Evolutionary conservation across 1,284 basidiomycete species (phyloP).

Genomic region (Amylostereum areolatum): DNA sequence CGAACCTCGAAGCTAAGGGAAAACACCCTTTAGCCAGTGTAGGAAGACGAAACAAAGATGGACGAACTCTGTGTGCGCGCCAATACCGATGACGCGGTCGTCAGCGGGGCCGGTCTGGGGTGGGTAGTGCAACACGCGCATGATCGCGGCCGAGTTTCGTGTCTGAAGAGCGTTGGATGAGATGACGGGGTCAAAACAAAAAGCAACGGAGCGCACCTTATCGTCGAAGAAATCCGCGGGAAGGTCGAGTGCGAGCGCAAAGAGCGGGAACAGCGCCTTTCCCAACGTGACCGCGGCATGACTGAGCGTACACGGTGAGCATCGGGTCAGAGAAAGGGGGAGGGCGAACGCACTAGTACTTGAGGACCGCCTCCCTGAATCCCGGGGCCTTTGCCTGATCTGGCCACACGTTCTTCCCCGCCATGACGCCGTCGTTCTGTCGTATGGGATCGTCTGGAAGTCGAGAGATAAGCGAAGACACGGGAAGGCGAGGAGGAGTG

Average conservation of each 20-base stretch:
- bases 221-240: constrained; percentile 75
- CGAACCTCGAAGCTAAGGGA: not conserved
- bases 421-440: constrained; percentile 40
- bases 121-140: constrained; percentile 81
- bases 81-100: constrained; percentile 73
- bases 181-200: too few species aligned
- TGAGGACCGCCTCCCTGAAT: constrained; percentile 46
- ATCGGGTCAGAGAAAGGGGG: not conserved
- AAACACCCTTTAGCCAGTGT: not conserved
- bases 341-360: constrained; percentile 55
- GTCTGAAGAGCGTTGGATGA: constrained; percentile 30
- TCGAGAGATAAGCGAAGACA: too few species aligned
- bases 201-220: too few species aligned
- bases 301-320: constrained; percentile 20
- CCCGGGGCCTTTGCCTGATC: constrained; percentile 36
- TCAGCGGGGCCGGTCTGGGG: constrained; percentile 58
- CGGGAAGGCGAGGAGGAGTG: not conserved
- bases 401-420: constrained; percentile 64
- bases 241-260: constrained; percentile 76
- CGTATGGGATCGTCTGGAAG: too few species aligned
- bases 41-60: not conserved
- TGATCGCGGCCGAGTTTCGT: constrained; percentile 63
- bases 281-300: constrained; percentile 66
- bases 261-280: constrained; percentile 70
- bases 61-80: constrained; percentile 67